Conservation (phyloP, 441 rosid genomes). For the Brassica balearica region DNA sequence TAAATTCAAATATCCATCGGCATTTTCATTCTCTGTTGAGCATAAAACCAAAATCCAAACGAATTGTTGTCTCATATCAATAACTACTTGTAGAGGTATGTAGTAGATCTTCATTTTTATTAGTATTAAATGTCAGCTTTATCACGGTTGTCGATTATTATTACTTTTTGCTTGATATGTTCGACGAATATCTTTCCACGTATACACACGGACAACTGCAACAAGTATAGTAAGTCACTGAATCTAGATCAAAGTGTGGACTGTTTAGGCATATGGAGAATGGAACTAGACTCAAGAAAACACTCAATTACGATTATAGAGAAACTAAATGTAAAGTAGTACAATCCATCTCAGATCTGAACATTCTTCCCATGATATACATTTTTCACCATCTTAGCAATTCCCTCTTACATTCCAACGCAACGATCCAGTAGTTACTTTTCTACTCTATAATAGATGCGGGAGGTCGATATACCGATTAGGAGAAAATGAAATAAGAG, state of each 20-base stretch:
- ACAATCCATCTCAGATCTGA: background rate
- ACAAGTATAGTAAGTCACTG: background rate
- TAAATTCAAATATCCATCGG: slow-evolving; percentile 28
- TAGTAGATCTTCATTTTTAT: background rate
- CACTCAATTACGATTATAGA: background rate
- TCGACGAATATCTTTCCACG: background rate
- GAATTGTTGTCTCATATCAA: slow-evolving; percentile 24
- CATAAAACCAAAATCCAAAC: slow-evolving; percentile 10
- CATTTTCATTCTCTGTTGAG: slow-evolving; percentile 27
- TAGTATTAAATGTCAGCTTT: slow-evolving; percentile 11
- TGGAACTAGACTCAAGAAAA: background rate
- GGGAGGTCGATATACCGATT: background rate
- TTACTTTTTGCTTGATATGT: slow-evolving; percentile 4
- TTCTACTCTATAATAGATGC: background rate
- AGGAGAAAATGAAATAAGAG: slow-evolving; percentile 1
- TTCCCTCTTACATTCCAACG: background rate
- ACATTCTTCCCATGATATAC: background rate
- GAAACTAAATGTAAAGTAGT: no score
- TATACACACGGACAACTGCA: background rate
- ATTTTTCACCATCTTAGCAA: slow-evolving; percentile 3
- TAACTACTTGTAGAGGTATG: slow-evolving; percentile 12
- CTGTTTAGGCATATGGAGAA: slow-evolving; percentile 10
- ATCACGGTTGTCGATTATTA: background rate
- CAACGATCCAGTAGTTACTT: background rate
- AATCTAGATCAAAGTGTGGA: slow-evolving; percentile 12